Evolutionary conservation across 2,329 filamentous ascomycete species (phyloP).

Genomic region (Trichocomaceae sp.): DNA sequence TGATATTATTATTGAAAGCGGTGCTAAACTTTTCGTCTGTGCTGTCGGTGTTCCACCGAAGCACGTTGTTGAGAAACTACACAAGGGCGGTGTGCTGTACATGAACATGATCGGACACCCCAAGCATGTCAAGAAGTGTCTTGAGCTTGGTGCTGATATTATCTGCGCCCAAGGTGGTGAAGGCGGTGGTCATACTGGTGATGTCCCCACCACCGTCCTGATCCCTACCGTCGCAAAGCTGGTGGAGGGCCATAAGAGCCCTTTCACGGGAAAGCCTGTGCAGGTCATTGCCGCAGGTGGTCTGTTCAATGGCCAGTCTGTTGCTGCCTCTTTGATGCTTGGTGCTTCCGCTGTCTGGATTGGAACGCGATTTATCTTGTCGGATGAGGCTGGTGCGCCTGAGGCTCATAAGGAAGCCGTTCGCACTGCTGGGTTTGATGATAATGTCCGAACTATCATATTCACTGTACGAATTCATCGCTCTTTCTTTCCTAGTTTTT

Average conservation of each 20-base stretch:
- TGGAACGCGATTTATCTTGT: slow-evolving; percentile 89
- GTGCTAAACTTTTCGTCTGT: slow-evolving; percentile 89
- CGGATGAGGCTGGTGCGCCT: slow-evolving; percentile 88
- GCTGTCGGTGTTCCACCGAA: slow-evolving; percentile 91
- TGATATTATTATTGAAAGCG: slow-evolving; percentile 86
- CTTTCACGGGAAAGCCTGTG: slow-evolving; percentile 78
- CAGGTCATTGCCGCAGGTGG: slow-evolving; percentile 91
- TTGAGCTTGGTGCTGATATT: slow-evolving; percentile 85
- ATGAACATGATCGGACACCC: slow-evolving; percentile 99
- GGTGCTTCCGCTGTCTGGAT: slow-evolving; percentile 93
- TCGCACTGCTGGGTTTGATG: slow-evolving; percentile 82
- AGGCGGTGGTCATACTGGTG: slow-evolving; percentile 92
- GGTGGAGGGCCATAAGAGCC: slow-evolving; percentile 72
- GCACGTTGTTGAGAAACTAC: slow-evolving; percentile 80
- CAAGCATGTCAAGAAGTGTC: slow-evolving; percentile 96
- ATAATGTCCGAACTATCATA: slow-evolving; percentile 95
- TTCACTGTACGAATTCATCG: slow-evolving; percentile 58
- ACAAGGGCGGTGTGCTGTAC: slow-evolving; percentile 80
- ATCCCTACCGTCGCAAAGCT: slow-evolving; percentile 87
- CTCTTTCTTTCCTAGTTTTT: background rate
- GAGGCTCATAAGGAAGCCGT: slow-evolving; percentile 94
- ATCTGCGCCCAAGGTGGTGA: slow-evolving; percentile 98
- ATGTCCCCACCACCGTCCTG: slow-evolving; percentile 83
- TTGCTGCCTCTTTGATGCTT: slow-evolving; percentile 87
- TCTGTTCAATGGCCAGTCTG: slow-evolving; percentile 83